These are phyloP conservation scores for Globisporangium paroecandrum DNA, from an alignment of 352 stramenopile genomes.

Conservation along the genomic window DNA sequence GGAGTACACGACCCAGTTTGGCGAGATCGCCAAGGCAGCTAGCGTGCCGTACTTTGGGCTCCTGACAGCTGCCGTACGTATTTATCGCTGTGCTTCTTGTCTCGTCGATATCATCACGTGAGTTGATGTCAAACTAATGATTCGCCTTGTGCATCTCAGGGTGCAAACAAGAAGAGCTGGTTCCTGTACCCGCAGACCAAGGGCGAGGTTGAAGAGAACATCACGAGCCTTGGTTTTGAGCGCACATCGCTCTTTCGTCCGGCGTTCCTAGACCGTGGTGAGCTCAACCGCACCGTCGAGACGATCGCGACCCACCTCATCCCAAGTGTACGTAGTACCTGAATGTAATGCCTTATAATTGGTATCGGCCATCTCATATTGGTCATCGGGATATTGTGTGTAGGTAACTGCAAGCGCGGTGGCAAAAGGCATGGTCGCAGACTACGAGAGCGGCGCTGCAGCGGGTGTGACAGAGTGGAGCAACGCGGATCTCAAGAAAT, in stretches of 20 bases:
- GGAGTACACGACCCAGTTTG: slow-evolving; percentile 60
- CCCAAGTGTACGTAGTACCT: slow-evolving; percentile 28
- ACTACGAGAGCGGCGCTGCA: slow-evolving; percentile 47
- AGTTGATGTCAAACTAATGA: background rate
- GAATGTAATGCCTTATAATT: no score
- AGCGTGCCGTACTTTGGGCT: slow-evolving; percentile 62
- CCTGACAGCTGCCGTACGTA: slow-evolving; percentile 50
- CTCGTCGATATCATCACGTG: background rate
- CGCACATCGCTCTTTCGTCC: slow-evolving; percentile 59
- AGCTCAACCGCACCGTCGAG: slow-evolving; percentile 51
- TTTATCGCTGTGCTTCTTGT: background rate
- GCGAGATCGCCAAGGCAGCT: slow-evolving; percentile 40
- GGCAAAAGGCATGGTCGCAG: slow-evolving; percentile 62
- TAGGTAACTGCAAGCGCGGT: slow-evolving; percentile 48
- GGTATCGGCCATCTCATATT: no score
- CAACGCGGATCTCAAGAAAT: slow-evolving; percentile 52
- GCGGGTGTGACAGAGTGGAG: slow-evolving; percentile 45
- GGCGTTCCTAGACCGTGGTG: slow-evolving; percentile 52
- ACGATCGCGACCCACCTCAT: slow-evolving; percentile 49
- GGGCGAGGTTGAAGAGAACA: slow-evolving; percentile 61
- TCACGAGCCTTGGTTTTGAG: slow-evolving; percentile 47
- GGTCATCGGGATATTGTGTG: slow-evolving; percentile 9
- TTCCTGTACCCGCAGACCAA: slow-evolving; percentile 80
- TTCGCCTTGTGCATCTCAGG: slow-evolving; percentile 15
- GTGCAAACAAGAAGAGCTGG: slow-evolving; percentile 69